Conservation (phyloP, 371 early-diverging fungal species). For the Saksenaea vasiformis region DNA sequence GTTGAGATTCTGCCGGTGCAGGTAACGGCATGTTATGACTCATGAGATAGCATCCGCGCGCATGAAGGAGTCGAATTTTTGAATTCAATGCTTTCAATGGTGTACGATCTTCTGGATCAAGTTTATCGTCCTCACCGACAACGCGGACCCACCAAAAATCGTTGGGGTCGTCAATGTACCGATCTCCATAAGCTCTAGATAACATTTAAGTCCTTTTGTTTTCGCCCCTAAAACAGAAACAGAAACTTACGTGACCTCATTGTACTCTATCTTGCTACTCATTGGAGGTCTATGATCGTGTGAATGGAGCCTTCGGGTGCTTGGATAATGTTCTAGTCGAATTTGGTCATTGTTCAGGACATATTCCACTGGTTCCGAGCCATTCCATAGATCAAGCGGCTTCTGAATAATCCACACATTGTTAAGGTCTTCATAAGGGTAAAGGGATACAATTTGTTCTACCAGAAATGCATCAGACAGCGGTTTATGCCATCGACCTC, state of each 20-base stretch:
- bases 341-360: conserved; percentile 69
- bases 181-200: conserved; percentile 34
- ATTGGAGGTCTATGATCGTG: conserved; percentile 76
- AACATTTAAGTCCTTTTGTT: not conserved
- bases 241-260: conserved; percentile 47
- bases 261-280: conserved; percentile 22
- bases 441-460: conserved; percentile 94
- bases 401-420: conserved; percentile 80
- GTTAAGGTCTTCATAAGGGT: conserved; percentile 86
- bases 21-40: conserved; percentile 27
- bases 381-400: conserved; percentile 35
- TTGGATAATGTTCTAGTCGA: conserved; percentile 74
- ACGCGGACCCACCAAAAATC: conserved; percentile 36
- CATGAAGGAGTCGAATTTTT: conserved; percentile 72
- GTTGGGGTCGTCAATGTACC: conserved; percentile 15
- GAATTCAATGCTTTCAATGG: conserved; percentile 35
- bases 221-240: conserved; percentile 5
- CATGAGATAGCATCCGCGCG: conserved; percentile 35
- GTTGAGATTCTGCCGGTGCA: conserved; percentile 62
- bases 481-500: not conserved
- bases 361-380: conserved; percentile 40
- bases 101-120: conserved; percentile 17
- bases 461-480: not conserved
- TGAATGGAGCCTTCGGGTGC: conserved; percentile 75
- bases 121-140: conserved; percentile 12